These are phyloP conservation scores for Trichoderma guizhouense DNA, from an alignment of 2,329 filamentous ascomycete genomes.

Conservation along the genomic window DNA sequence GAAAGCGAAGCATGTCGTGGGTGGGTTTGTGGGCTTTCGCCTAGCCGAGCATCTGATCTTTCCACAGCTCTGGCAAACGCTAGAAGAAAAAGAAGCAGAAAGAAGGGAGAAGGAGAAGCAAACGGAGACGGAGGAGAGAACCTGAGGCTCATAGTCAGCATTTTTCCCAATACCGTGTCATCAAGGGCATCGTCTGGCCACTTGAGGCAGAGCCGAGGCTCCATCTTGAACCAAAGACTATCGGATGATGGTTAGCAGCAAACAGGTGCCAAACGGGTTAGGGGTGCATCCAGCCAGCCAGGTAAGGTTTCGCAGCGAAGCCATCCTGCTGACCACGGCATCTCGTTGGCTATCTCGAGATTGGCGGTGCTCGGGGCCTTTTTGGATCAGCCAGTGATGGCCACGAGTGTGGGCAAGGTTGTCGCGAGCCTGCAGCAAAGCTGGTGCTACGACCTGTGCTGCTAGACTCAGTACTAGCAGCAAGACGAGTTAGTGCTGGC, in stretches of 20 bases:
- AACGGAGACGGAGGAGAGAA: background rate
- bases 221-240: background rate
- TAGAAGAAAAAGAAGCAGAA: background rate
- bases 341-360: background rate
- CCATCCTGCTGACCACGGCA: constrained; percentile 2
- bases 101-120: background rate
- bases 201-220: background rate
- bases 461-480: background rate
- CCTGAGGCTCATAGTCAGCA: background rate
- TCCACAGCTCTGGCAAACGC: background rate
- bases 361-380: background rate
- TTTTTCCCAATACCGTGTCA: background rate
- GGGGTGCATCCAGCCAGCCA: background rate
- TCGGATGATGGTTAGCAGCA: background rate
- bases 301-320: constrained; percentile 5
- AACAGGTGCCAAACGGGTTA: background rate
- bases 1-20: background rate
- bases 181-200: background rate
- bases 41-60: constrained; percentile 1
- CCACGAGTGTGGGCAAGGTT: background rate
- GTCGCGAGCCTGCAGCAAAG: constrained; percentile 5
- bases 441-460: background rate
- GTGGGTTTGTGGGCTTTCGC: background rate
- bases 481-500: background rate
- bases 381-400: background rate